These are phyloP conservation scores for Phlebiopsis gigantea DNA, from an alignment of 768 basidiomycete species.

Conservation along the genomic window DNA sequence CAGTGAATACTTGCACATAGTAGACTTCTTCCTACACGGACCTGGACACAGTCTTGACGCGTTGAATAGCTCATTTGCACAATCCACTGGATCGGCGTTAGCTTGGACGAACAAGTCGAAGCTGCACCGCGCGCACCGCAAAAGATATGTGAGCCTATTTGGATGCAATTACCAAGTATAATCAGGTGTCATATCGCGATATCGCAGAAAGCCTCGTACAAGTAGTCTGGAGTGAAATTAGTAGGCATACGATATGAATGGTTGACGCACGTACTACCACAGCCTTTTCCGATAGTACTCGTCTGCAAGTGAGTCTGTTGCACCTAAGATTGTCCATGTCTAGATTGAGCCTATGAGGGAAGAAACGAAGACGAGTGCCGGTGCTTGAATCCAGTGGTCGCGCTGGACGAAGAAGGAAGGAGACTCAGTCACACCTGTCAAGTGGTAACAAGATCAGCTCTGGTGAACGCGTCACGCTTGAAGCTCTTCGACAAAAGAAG, in stretches of 20 bases:
- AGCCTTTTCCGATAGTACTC: constrained; percentile 65
- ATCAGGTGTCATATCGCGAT: neutral
- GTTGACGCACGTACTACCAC: constrained; percentile 61
- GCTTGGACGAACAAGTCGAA: too few species aligned
- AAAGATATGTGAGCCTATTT: constrained; percentile 79
- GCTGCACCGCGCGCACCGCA: constrained; percentile 60
- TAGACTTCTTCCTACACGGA: constrained; percentile 19
- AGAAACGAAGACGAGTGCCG: neutral
- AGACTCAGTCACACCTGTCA: neutral
- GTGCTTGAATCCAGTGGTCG: too few species aligned
- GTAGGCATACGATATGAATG: neutral
- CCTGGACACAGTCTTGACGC: constrained; percentile 76
- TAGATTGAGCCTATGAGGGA: neutral
- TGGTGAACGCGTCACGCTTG: neutral
- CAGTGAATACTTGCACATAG: neutral
- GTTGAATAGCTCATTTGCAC: constrained; percentile 81
- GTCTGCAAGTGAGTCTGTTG: constrained; percentile 74
- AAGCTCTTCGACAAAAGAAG: neutral
- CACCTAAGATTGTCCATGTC: constrained; percentile 77
- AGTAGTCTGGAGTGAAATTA: constrained; percentile 40
- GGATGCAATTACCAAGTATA: neutral
- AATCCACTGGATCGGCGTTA: constrained; percentile 73
- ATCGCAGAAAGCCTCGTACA: constrained; percentile 31
- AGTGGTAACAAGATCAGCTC: neutral
- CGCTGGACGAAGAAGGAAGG: neutral